A percentile compares a stretch with the other conserved stretches of the same genome.
Conservation (phyloP, 768 basidiomycete genomes). For the Symmetrospora coprosmae region DNA sequence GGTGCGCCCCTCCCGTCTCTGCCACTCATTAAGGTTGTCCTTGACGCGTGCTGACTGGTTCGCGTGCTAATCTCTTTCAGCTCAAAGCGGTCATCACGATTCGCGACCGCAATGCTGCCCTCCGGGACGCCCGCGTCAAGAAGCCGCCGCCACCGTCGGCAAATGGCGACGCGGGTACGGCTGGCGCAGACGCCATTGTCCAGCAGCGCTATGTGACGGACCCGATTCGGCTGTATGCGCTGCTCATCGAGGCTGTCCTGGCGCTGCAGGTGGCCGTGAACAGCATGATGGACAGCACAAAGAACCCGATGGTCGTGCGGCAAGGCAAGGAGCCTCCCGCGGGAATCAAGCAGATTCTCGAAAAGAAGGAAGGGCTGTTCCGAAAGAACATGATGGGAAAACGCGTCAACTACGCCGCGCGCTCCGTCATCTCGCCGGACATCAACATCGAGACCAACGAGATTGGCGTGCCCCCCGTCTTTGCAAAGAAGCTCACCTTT, state of each 20-base stretch:
- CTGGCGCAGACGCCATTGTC: neutral
- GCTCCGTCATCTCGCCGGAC: constrained; percentile 99
- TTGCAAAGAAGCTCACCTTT: constrained; percentile 89
- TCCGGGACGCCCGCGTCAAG: constrained; percentile 7
- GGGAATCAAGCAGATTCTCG: constrained; percentile 88
- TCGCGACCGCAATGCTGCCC: constrained; percentile 12
- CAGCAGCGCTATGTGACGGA: constrained; percentile 29
- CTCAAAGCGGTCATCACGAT: constrained; percentile 29
- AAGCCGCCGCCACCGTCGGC: neutral
- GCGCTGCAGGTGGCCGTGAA: constrained; percentile 91
- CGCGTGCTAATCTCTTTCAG: neutral
- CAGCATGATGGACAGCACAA: constrained; percentile 89
- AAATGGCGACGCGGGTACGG: neutral
- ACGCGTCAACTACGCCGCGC: constrained; percentile 96
- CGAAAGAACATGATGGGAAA: constrained; percentile 99
- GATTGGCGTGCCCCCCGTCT: constrained; percentile 94
- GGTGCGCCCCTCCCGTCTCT: constrained; percentile 51
- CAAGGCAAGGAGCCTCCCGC: constrained; percentile 80
- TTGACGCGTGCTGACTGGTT: constrained; percentile 48
- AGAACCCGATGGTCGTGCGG: constrained; percentile 72
- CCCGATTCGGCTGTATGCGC: constrained; percentile 49
- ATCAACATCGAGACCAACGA: constrained; percentile 98
- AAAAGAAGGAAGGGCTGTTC: constrained; percentile 98
- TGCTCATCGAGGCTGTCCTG: constrained; percentile 64
- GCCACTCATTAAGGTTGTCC: neutral